Percentiles rank a stretch among this genome's conserved stretches.
phyloP scores from a whole-genome alignment of 2,329 filamentous ascomycete genomes.

The Monilinia aucupariae region DNA sequence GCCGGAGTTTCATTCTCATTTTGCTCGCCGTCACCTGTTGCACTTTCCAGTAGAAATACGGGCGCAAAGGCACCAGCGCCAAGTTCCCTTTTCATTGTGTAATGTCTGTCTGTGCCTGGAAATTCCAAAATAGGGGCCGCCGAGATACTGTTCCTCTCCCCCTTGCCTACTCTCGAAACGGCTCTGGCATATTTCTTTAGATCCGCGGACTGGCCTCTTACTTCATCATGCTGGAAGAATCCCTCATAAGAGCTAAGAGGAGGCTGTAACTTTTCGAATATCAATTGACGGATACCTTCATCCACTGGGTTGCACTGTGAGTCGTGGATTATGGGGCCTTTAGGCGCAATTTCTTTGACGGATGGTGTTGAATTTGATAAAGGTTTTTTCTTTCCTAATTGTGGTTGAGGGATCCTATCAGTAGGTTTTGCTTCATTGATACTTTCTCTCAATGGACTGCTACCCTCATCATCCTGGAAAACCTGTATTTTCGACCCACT shows the following conservation, averaged over 20 bases:
- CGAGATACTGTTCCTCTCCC: slow-evolving; percentile 54
- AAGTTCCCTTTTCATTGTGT: slow-evolving; percentile 77
- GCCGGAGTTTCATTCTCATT: slow-evolving; percentile 43
- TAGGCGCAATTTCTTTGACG: slow-evolving; percentile 43
- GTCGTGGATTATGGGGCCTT: slow-evolving; percentile 75
- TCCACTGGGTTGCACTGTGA: slow-evolving; percentile 85
- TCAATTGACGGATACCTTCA: slow-evolving; percentile 64
- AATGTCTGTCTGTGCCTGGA: slow-evolving; percentile 57
- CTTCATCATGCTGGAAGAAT: slow-evolving; percentile 67
- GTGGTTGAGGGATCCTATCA: slow-evolving; percentile 48
- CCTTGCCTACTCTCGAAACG: slow-evolving; percentile 39
- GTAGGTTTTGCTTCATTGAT: slow-evolving; percentile 47
- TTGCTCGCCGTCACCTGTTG: slow-evolving; percentile 45
- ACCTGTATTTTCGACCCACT: slow-evolving; percentile 27
- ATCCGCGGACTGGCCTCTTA: slow-evolving; percentile 62
- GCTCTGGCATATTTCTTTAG: slow-evolving; percentile 77
- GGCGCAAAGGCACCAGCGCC: slow-evolving; percentile 93
- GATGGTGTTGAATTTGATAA: slow-evolving; percentile 31
- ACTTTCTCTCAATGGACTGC: slow-evolving; percentile 69
- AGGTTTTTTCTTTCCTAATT: slow-evolving; percentile 42
- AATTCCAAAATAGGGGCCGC: slow-evolving; percentile 64
- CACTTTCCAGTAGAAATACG: slow-evolving; percentile 84
- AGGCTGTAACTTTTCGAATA: slow-evolving; percentile 69
- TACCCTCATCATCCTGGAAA: slow-evolving; percentile 38
- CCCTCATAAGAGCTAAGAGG: slow-evolving; percentile 69